These are phyloP conservation scores for Sporothrix inflata DNA, from an alignment of 2,329 filamentous ascomycete genomes.

Conservation along the genomic window DNA sequence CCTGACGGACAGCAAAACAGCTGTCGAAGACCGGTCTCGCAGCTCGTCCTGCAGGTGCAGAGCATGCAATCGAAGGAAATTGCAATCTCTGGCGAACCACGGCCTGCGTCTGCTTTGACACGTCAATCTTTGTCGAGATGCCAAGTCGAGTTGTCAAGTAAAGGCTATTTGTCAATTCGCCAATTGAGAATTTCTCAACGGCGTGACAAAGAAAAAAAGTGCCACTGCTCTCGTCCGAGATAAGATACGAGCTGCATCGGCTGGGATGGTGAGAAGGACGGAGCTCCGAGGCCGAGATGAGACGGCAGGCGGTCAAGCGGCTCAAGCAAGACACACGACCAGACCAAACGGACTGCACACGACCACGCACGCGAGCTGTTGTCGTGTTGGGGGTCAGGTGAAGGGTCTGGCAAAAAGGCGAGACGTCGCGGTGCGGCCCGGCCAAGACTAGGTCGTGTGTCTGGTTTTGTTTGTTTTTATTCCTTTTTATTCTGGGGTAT, in stretches of 20 bases:
- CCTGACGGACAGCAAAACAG: background rate
- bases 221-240: background rate
- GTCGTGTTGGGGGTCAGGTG: background rate
- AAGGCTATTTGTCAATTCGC: background rate
- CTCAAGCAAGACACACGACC: background rate
- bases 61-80: background rate
- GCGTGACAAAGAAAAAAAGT: conserved; percentile 1
- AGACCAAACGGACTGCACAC: background rate
- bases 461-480: background rate
- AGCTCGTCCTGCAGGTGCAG: conserved; percentile 5
- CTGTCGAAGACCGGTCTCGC: background rate
- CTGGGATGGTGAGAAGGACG: background rate
- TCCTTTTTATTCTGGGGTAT: background rate
- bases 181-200: background rate
- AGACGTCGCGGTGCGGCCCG: conserved; percentile 19
- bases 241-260: conserved; percentile 13
- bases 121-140: background rate
- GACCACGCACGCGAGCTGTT: background rate
- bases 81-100: conserved; percentile 23
- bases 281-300: conserved; percentile 6
- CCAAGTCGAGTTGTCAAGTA: background rate
- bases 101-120: background rate
- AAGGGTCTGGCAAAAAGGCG: background rate
- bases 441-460: background rate
- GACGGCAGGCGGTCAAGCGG: background rate